These are phyloP conservation scores for grape (Vitis vinifera) DNA, from an alignment of 164 flowering plant genomes.

Conservation along the genomic window ASM3070453v1 NC_081812.1:935501-936000, in stretches of 20 bases:
- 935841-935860: neutral
- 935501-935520: too few relatives aligned
- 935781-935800: slow-evolving; percentile 3
- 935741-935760: slow-evolving; percentile 15
- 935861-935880: neutral
- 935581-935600: too few relatives aligned
- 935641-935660: too few relatives aligned
- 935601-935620: too few relatives aligned
- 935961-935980: neutral
- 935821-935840: neutral
- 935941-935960: too few relatives aligned
- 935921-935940: too few relatives aligned
- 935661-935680: too few relatives aligned
- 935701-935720: neutral
- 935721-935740: neutral
- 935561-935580: too few relatives aligned
- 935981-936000: neutral
- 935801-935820: neutral
- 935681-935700: neutral
- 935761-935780: slow-evolving; percentile 27
- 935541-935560: too few relatives aligned
- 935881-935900: neutral
- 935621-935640: too few relatives aligned
- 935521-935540: too few relatives aligned
- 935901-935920: neutral